These are phyloP conservation scores for Furculomyces boomerangus DNA, from an alignment of 371 early-diverging fungal species.

Conservation along the genomic window DNA sequence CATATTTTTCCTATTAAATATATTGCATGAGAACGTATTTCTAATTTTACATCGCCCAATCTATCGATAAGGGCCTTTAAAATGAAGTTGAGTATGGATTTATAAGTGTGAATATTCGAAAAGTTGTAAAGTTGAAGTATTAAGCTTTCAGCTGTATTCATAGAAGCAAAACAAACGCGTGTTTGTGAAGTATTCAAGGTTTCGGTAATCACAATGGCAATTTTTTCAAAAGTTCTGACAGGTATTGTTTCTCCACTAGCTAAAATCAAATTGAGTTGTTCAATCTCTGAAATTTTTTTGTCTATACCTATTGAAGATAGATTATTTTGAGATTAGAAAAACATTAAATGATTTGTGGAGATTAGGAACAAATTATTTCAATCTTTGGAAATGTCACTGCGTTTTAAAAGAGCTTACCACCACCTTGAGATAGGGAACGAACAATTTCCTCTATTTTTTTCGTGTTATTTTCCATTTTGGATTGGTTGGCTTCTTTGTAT, in stretches of 20 bases:
- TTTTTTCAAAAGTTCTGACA: background rate
- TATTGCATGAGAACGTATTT: constrained; percentile 17
- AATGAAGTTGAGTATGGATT: constrained; percentile 12
- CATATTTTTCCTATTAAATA: constrained; percentile 15
- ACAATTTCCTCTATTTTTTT: background rate
- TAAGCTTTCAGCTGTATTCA: background rate
- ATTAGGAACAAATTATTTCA: no score
- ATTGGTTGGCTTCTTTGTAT: no score
- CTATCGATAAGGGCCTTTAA: constrained; percentile 17
- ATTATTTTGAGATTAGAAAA: no score
- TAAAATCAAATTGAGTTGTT: background rate
- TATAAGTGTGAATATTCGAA: constrained; percentile 1
- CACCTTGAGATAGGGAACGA: background rate
- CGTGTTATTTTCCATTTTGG: background rate
- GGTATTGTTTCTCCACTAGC: background rate
- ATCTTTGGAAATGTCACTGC: no score
- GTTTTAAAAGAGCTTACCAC: background rate
- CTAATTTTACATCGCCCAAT: constrained; percentile 24
- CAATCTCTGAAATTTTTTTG: background rate
- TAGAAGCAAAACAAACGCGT: background rate
- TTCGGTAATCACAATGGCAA: background rate
- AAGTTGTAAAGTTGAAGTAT: background rate
- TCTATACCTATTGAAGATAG: constrained; percentile 26
- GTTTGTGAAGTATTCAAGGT: background rate
- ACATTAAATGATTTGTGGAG: no score